Percentiles rank a stretch among this genome's conserved stretches.
Conservation (phyloP, 2,329 filamentous ascomycete species). For the Metarhizium rileyi region DNA sequence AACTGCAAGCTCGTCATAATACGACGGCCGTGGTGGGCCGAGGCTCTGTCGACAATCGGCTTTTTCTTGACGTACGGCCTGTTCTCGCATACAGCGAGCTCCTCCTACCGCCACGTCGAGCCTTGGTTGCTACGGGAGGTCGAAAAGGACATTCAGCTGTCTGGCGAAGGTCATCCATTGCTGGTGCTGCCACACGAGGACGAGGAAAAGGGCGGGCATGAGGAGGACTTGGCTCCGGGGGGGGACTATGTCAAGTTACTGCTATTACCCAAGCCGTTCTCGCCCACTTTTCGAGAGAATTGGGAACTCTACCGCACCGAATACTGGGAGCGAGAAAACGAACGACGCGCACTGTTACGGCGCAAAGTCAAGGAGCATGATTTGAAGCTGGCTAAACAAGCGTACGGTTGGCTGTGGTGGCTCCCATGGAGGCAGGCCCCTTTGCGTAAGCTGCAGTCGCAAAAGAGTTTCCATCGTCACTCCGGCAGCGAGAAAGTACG, state of each 20-base stretch:
- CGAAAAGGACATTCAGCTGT: conserved; percentile 46
- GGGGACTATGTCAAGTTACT: conserved; percentile 89
- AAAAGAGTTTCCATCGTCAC: conserved; percentile 29
- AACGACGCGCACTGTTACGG: conserved; percentile 66
- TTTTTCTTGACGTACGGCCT: conserved; percentile 72
- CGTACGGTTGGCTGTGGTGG: conserved; percentile 78
- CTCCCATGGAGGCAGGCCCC: conserved; percentile 51
- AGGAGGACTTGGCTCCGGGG: conserved; percentile 83
- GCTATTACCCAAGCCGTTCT: conserved; percentile 88
- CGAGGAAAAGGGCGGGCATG: conserved; percentile 58
- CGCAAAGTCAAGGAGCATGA: conserved; percentile 60
- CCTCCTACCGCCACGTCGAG: conserved; percentile 70
- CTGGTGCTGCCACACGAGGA: conserved; percentile 37
- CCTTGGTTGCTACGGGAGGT: conserved; percentile 48
- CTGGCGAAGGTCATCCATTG: conserved; percentile 30
- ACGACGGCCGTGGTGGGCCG: conserved; percentile 71
- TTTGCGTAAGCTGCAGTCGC: conserved; percentile 18
- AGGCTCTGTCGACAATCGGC: conserved; percentile 59
- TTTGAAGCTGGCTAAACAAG: conserved; percentile 54
- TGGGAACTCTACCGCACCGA: conserved; percentile 93
- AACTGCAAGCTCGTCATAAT: conserved; percentile 95
- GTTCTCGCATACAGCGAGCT: conserved; percentile 58
- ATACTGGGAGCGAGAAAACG: conserved; percentile 96
- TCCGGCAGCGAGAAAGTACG: conserved; percentile 35
- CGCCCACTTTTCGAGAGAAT: conserved; percentile 86